These are phyloP conservation scores for Thelephora ganbajun DNA, from an alignment of 768 basidiomycete genomes.

Conservation along the genomic window DNA sequence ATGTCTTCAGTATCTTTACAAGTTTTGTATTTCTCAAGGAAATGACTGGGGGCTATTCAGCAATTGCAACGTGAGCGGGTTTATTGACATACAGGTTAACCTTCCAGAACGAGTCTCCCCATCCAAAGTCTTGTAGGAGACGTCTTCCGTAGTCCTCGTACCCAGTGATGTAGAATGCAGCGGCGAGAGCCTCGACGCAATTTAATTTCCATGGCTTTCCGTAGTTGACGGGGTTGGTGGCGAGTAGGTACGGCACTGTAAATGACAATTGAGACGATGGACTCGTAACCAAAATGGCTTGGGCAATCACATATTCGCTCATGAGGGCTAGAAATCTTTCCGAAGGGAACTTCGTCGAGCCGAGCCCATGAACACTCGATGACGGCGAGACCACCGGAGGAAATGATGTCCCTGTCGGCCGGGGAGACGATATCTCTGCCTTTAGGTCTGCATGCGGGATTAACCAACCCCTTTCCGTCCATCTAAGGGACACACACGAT, in stretches of 20 bases:
- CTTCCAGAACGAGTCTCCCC: slow-evolving; percentile 80
- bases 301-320: slow-evolving; percentile 68
- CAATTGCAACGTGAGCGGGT: not conserved
- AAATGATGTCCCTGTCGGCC: slow-evolving; percentile 69
- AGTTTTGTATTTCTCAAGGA: not conserved
- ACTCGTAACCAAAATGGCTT: not conserved
- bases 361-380: slow-evolving; percentile 99
- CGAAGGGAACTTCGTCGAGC: slow-evolving; percentile 87
- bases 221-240: slow-evolving; percentile 95
- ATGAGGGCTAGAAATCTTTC: slow-evolving; percentile 85
- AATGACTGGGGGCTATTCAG: not conserved
- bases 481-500: no score
- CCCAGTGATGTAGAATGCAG: slow-evolving; percentile 88
- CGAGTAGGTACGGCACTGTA: slow-evolving; percentile 86
- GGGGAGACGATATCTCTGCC: slow-evolving; percentile 69
- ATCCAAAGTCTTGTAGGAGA: slow-evolving; percentile 72
- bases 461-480: not conserved
- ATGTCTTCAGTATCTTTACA: not conserved
- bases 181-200: slow-evolving; percentile 89
- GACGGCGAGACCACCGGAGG: slow-evolving; percentile 74
- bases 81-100: slow-evolving; percentile 54
- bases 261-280: not conserved
- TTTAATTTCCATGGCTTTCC: slow-evolving; percentile 95
- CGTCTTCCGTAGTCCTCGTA: slow-evolving; percentile 70
- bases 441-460: slow-evolving; percentile 48